Evolutionary conservation across 2,329 filamentous ascomycete species (phyloP).

Genomic region (Aspergillus jensenii): DNA sequence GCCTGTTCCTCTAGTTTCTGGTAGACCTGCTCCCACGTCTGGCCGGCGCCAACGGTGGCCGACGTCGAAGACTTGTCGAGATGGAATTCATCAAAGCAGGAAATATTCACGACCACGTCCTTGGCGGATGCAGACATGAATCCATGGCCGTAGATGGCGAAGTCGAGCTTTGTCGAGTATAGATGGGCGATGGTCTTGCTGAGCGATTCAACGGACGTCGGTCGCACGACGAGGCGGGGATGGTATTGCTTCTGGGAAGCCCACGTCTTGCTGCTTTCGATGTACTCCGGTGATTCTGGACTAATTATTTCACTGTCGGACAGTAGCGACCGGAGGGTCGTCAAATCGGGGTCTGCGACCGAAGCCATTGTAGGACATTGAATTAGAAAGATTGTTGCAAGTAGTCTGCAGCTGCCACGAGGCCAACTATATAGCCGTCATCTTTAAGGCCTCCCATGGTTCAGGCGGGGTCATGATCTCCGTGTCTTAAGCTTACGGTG

Average conservation of each 20-base stretch:
- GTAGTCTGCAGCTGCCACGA: no score
- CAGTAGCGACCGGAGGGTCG: not conserved
- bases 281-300: conserved; percentile 18
- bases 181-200: conserved; percentile 33
- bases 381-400: no score
- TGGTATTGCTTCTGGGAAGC: conserved; percentile 32
- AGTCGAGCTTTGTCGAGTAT: conserved; percentile 34
- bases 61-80: conserved; percentile 32
- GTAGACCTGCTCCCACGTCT: conserved; percentile 40
- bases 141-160: conserved; percentile 38
- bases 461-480: no score
- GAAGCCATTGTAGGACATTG: no score
- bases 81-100: conserved; percentile 37
- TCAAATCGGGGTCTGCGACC: no score
- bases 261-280: conserved; percentile 29
- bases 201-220: conserved; percentile 28
- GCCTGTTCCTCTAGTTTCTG: conserved; percentile 29
- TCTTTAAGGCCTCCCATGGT: no score
- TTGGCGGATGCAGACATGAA: conserved; percentile 36
- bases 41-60: conserved; percentile 37
- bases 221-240: conserved; percentile 36
- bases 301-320: not conserved
- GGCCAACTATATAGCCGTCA: no score
- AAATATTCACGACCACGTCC: conserved; percentile 40
- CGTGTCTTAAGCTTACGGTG: no score